Evolutionary conservation across 371 early-diverging fungal genomes (phyloP).

Genomic region (Fennellomyces sp.): DNA sequence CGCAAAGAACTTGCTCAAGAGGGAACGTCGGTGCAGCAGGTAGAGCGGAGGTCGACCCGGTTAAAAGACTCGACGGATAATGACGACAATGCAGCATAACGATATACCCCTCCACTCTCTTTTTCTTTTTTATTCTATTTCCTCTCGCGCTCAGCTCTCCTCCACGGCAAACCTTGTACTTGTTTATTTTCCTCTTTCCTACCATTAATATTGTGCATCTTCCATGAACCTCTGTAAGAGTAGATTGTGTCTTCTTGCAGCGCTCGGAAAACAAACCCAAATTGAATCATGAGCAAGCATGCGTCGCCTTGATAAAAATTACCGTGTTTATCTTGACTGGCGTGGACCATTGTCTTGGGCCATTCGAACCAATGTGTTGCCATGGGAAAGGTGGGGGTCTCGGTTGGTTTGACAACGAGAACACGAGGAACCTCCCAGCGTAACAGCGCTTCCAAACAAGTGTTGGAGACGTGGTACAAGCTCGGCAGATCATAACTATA

Average conservation of each 20-base stretch:
- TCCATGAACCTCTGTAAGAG: neutral
- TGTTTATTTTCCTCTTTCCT: neutral
- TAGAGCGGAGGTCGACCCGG: slow-evolving; percentile 17
- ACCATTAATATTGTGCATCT: neutral
- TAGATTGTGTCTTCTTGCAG: neutral
- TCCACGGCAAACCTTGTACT: neutral
- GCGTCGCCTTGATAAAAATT: too few relatives aligned
- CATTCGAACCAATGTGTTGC: too few relatives aligned
- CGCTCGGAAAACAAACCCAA: neutral
- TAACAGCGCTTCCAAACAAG: too few relatives aligned
- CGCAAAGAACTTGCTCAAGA: slow-evolving; percentile 31
- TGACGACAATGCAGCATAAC: neutral
- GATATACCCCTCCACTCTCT: slow-evolving; percentile 5
- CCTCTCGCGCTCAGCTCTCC: neutral
- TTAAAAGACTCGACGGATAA: neutral
- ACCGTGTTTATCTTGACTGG: too few relatives aligned
- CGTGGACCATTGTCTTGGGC: too few relatives aligned
- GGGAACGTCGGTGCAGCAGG: slow-evolving; percentile 29
- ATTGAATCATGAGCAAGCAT: neutral
- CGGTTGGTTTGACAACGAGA: too few relatives aligned
- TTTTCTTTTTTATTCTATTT: neutral
- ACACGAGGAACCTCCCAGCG: too few relatives aligned
- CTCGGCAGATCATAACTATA: too few relatives aligned
- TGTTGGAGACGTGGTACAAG: too few relatives aligned
- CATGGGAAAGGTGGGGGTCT: too few relatives aligned